Evolutionary conservation across 2,329 filamentous ascomycete species (phyloP).

Genomic region (Sclerotinia nivalis): DNA sequence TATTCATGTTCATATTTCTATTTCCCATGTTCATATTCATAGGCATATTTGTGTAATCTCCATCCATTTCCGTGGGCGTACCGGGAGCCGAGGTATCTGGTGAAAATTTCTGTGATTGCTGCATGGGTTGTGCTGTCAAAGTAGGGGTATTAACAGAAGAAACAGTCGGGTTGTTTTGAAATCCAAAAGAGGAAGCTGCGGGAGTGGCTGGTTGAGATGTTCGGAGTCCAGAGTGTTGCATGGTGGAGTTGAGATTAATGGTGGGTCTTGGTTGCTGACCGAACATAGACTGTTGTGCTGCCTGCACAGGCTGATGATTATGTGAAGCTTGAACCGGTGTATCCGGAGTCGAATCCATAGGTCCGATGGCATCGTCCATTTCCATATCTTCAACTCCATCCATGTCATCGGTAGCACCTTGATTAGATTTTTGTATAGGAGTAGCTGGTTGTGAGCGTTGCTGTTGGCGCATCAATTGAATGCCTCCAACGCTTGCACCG

Average conservation of each 20-base stretch:
- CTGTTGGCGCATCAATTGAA: constrained; percentile 41
- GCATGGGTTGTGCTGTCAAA: constrained; percentile 70
- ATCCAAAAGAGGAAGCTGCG: constrained; percentile 70
- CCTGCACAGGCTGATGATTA: constrained; percentile 63
- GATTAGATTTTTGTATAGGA: constrained; percentile 37
- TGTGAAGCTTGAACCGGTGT: constrained; percentile 36
- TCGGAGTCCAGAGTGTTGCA: constrained; percentile 76
- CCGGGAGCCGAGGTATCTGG: constrained; percentile 67
- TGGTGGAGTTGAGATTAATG: constrained; percentile 70
- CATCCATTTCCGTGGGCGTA: constrained; percentile 73
- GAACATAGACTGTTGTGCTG: constrained; percentile 65
- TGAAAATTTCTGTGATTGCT: constrained; percentile 48
- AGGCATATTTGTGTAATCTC: constrained; percentile 63
- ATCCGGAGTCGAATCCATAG: constrained; percentile 63
- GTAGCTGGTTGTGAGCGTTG: constrained; percentile 41
- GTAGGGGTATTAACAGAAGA: constrained; percentile 97
- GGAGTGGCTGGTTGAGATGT: constrained; percentile 87
- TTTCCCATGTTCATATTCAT: constrained; percentile 61
- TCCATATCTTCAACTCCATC: constrained; percentile 94
- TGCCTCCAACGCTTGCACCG: constrained; percentile 38
- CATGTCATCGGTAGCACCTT: constrained; percentile 59
- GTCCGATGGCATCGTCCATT: constrained; percentile 79
- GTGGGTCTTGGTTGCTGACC: constrained; percentile 67
- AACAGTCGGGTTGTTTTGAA: constrained; percentile 92
- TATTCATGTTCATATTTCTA: constrained; percentile 52